Conservation (phyloP, 73 alveolate genomes). For the Uronychia setigera region DNA sequence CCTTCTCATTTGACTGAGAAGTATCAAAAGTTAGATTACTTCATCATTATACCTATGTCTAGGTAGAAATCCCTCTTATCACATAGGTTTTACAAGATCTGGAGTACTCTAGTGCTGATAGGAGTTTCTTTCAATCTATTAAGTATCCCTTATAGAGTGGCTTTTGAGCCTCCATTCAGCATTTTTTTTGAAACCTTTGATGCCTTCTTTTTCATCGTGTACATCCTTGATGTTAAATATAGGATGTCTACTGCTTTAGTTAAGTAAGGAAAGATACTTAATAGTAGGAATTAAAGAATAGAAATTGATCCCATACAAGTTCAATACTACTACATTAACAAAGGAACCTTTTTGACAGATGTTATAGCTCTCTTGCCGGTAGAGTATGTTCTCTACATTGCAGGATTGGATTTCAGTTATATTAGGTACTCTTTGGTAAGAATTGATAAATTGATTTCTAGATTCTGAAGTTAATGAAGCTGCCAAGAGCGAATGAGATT, state of each 20-base stretch:
- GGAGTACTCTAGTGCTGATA: conserved; percentile 17
- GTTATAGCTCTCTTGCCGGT: conserved; percentile 55
- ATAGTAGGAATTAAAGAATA: conserved; percentile 15
- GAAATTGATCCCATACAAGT: conserved; percentile 11
- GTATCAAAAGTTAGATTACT: neutral
- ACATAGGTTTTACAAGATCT: conserved; percentile 10
- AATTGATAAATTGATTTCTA: neutral
- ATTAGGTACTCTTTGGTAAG: conserved; percentile 11
- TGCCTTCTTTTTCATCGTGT: neutral
- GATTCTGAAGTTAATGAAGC: neutral
- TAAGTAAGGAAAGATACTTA: neutral
- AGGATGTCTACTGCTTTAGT: neutral
- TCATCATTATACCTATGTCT: conserved; percentile 33
- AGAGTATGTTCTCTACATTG: conserved; percentile 43
- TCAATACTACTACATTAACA: conserved; percentile 11
- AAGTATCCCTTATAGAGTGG: conserved; percentile 57
- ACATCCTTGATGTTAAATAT: neutral
- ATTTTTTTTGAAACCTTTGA: neutral
- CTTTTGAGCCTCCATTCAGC: conserved; percentile 30
- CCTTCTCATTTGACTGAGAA: conserved; percentile 18
- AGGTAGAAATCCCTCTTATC: neutral
- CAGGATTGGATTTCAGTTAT: neutral
- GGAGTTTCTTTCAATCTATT: conserved; percentile 24
- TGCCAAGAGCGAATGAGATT: neutral
- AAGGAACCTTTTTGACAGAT: conserved; percentile 23